Conservation (phyloP, 2,329 filamentous ascomycete species). For the Diaporthe longicolla region DNA sequence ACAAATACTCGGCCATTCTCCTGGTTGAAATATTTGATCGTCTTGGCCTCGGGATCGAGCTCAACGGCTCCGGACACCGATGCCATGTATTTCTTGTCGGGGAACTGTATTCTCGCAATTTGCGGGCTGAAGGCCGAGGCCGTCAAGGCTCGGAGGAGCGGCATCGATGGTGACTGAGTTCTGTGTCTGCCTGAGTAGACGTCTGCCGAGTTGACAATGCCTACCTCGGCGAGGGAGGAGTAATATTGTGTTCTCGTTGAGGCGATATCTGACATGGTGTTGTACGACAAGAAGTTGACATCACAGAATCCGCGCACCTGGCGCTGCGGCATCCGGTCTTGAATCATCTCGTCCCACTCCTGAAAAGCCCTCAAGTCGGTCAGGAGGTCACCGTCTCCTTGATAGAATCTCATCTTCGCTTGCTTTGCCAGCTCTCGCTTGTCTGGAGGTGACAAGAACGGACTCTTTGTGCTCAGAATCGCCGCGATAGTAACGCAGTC, state of each 20-base stretch:
- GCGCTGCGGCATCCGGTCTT: slow-evolving; percentile 70
- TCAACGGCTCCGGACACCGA: slow-evolving; percentile 92
- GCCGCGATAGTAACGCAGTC: slow-evolving; percentile 90
- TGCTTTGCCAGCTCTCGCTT: slow-evolving; percentile 86
- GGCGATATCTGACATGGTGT: slow-evolving; percentile 89
- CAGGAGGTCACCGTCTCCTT: slow-evolving; percentile 87
- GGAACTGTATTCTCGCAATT: slow-evolving; percentile 91
- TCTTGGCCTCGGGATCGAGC: slow-evolving; percentile 90
- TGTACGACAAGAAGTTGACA: slow-evolving; percentile 85
- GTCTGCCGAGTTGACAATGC: slow-evolving; percentile 71
- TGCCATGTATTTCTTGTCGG: slow-evolving; percentile 93
- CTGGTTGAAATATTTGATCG: slow-evolving; percentile 93
- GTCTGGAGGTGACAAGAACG: slow-evolving; percentile 87
- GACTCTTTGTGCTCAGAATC: slow-evolving; percentile 89
- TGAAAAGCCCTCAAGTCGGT: slow-evolving; percentile 89
- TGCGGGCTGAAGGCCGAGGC: slow-evolving; percentile 86
- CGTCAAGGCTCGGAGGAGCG: slow-evolving; percentile 77
- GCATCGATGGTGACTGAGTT: slow-evolving; percentile 50
- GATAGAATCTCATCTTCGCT: slow-evolving; percentile 80
- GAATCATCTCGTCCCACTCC: slow-evolving; percentile 80
- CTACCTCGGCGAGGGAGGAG: slow-evolving; percentile 86
- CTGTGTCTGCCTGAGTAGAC: slow-evolving; percentile 48
- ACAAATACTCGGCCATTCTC: slow-evolving; percentile 92
- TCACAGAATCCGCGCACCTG: slow-evolving; percentile 84
- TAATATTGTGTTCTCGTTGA: slow-evolving; percentile 90